Percentiles rank a stretch among this genome's conserved stretches.
These are phyloP conservation scores for Globisporangium sylvaticum DNA, from an alignment of 352 stramenopile species.

Conservation along the genomic window DNA sequence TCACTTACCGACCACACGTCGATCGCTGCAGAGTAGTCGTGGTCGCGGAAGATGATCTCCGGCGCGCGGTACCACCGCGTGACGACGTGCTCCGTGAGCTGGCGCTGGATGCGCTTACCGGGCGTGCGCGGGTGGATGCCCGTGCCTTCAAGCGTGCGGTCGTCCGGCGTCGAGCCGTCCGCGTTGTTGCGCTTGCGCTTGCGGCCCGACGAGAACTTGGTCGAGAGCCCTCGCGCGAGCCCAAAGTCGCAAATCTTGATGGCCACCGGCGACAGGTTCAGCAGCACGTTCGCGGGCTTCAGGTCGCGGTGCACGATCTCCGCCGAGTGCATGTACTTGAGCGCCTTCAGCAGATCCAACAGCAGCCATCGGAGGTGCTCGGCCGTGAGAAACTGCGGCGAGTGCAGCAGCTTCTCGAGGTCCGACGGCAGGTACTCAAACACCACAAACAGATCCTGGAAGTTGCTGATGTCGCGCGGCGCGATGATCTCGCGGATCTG, in stretches of 20 bases:
- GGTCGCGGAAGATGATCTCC: constrained; percentile 92
- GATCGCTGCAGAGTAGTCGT: constrained; percentile 86
- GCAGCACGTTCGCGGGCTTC: constrained; percentile 85
- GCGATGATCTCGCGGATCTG: constrained; percentile 86
- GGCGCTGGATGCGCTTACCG: constrained; percentile 78
- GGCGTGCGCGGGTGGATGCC: constrained; percentile 70
- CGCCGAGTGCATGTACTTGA: constrained; percentile 89
- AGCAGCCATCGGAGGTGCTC: constrained; percentile 85
- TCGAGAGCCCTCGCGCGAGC: constrained; percentile 65
- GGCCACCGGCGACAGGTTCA: constrained; percentile 82
- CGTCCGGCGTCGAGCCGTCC: constrained; percentile 45
- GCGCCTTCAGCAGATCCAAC: constrained; percentile 78
- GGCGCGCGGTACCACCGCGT: constrained; percentile 94
- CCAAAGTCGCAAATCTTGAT: constrained; percentile 89
- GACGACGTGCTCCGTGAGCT: constrained; percentile 94
- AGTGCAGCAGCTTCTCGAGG: constrained; percentile 83
- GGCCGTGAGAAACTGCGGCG: constrained; percentile 78
- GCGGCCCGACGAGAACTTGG: constrained; percentile 43
- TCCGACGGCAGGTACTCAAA: constrained; percentile 86
- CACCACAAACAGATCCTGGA: constrained; percentile 84
- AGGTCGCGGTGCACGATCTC: constrained; percentile 88
- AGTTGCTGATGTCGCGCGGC: constrained; percentile 62
- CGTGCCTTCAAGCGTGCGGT: constrained; percentile 54
- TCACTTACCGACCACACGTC: constrained; percentile 85
- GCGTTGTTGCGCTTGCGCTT: constrained; percentile 41